These are phyloP conservation scores for Gnomoniopsis sp. DNA, from an alignment of 2,329 filamentous ascomycete genomes.

Conservation along the genomic window DNA sequence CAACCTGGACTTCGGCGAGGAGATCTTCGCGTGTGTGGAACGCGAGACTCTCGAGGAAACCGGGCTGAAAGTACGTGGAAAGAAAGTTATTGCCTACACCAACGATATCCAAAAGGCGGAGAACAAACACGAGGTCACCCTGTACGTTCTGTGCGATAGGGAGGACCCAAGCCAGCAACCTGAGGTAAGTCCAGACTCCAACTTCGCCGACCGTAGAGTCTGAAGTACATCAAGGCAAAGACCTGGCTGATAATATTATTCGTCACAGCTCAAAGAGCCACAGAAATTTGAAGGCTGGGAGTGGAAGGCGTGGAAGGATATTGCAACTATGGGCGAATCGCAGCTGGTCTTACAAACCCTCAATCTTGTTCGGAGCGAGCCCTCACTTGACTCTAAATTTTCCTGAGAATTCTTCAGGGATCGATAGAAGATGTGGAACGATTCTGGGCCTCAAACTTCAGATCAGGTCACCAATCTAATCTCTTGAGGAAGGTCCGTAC, in stretches of 20 bases:
- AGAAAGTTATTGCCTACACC: constrained; percentile 57
- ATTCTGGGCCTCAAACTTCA: too few species aligned
- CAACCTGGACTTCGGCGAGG: constrained; percentile 69
- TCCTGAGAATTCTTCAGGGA: not conserved
- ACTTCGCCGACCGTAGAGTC: constrained; percentile 15
- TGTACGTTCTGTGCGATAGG: constrained; percentile 59
- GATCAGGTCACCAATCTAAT: too few species aligned
- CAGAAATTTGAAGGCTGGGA: constrained; percentile 49
- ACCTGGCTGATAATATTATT: constrained; percentile 2
- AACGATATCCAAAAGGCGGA: constrained; percentile 61
- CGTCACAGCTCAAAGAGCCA: constrained; percentile 38
- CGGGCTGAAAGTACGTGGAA: constrained; percentile 50
- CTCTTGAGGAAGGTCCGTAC: too few species aligned
- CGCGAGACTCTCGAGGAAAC: constrained; percentile 72
- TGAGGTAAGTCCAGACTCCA: constrained; percentile 39
- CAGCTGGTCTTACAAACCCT: constrained; percentile 38
- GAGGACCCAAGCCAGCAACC: constrained; percentile 47
- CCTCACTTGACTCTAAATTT: constrained; percentile 4
- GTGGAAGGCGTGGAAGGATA: constrained; percentile 46
- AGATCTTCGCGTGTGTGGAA: constrained; percentile 56
- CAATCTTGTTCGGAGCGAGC: constrained; percentile 27
- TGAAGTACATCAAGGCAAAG: not conserved
- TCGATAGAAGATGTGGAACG: not conserved
- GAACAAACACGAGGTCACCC: constrained; percentile 69
- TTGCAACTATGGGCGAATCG: constrained; percentile 32